Evolutionary conservation across 2,329 filamentous ascomycete genomes (phyloP).

Genomic region (Chaetothyriales sp.): DNA sequence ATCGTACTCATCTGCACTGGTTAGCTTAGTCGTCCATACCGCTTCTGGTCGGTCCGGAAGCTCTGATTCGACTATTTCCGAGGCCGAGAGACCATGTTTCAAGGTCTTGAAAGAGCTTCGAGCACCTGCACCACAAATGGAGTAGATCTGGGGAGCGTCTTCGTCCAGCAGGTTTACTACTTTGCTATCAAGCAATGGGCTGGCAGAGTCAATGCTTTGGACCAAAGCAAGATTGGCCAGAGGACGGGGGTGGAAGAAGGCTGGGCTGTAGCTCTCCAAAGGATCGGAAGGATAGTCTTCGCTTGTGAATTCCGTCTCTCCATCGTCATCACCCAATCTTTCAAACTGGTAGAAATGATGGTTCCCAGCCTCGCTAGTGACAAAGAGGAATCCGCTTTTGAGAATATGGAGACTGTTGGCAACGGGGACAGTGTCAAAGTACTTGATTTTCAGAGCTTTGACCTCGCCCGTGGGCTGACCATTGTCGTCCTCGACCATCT

Average conservation of each 20-base stretch:
- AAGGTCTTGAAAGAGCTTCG: conserved; percentile 81
- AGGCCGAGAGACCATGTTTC: conserved; percentile 83
- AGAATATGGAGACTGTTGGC: conserved; percentile 79
- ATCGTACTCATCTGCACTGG: conserved; percentile 67
- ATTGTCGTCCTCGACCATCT: conserved; percentile 69
- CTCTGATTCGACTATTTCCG: conserved; percentile 89
- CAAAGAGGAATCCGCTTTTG: conserved; percentile 89
- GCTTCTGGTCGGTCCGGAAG: conserved; percentile 75
- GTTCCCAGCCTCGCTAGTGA: conserved; percentile 82
- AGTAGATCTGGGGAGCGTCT: conserved; percentile 92
- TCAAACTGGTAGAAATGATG: conserved; percentile 95
- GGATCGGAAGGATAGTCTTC: conserved; percentile 68
- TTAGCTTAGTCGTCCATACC: conserved; percentile 90
- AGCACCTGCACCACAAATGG: conserved; percentile 74
- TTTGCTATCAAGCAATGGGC: conserved; percentile 80
- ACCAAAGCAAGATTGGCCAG: conserved; percentile 72
- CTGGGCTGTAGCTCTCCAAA: conserved; percentile 53
- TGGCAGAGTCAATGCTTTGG: conserved; percentile 75
- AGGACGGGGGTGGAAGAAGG: conserved; percentile 70
- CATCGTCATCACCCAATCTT: conserved; percentile 87
- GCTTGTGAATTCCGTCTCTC: conserved; percentile 73
- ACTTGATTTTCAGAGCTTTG: conserved; percentile 75
- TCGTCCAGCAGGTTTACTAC: conserved; percentile 68
- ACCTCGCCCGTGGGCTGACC: conserved; percentile 71
- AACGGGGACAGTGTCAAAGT: conserved; percentile 89